Conservation (phyloP, 805 yeast genomes). For the Tetrapisispora taiwanensis region DNA sequence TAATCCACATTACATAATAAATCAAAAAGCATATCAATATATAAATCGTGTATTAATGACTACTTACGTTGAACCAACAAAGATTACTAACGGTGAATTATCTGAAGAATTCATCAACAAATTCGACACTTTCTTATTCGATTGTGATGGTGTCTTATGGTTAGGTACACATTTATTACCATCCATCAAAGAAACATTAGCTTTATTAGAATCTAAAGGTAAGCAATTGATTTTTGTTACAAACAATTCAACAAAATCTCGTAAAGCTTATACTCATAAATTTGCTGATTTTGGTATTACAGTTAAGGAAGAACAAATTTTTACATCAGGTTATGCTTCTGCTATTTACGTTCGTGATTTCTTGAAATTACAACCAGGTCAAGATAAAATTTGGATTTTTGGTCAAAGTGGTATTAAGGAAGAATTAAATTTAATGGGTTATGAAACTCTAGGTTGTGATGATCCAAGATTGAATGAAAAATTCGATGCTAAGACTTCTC, state of each 20-base stretch:
- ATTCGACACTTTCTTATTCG: constrained; percentile 83
- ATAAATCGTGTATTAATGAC: not conserved
- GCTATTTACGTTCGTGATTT: constrained; percentile 78
- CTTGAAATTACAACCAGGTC: constrained; percentile 57
- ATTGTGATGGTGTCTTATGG: constrained; percentile 98
- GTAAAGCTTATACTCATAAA: constrained; percentile 65
- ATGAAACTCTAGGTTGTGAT: constrained; percentile 70
- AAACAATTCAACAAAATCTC: constrained; percentile 87
- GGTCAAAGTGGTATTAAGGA: constrained; percentile 83
- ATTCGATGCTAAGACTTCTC: constrained; percentile 47
- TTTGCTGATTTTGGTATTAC: constrained; percentile 46
- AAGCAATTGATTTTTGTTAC: constrained; percentile 85
- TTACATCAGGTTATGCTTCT: constrained; percentile 86
- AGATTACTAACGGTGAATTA: constrained; percentile 38
- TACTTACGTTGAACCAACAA: constrained; percentile 30
- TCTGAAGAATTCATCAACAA: constrained; percentile 46
- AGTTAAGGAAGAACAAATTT: constrained; percentile 55
- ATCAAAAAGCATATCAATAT: too few relatives aligned
- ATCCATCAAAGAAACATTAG: constrained; percentile 63
- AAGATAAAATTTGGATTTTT: constrained; percentile 72
- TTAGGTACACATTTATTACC: constrained; percentile 76
- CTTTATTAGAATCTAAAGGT: constrained; percentile 39
- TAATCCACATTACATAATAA: too few relatives aligned
- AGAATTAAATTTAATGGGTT: constrained; percentile 69
- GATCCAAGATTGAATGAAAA: constrained; percentile 49